Base-by-base conservation (phyloP, 345 rosid species). In the Populus nigra region DNA sequence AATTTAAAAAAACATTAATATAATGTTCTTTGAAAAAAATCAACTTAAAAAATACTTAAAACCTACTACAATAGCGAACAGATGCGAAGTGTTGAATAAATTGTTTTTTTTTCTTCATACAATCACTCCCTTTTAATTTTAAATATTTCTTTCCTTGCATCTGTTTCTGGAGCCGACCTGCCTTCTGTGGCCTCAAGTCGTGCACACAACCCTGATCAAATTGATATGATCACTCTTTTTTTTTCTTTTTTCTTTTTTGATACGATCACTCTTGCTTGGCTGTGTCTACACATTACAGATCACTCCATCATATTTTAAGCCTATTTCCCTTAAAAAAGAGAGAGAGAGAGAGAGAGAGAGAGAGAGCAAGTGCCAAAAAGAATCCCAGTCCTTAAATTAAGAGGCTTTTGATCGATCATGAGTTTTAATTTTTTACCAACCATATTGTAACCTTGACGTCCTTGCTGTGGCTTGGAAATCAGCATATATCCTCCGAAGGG, bases 341-440 rank as follows among this genome's bases (percentile, higher is more conserved):
- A 9, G 2, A 39, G 10, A 39, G 12, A 41, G 45, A 41, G 45
- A 38, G 1, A 59, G 2, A 57, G 1, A 9, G 2, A 39, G 10
- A 39, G 12, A 41, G 45, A 41, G 45, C 12, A 3, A 1, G 16
- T 17, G 18, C 20, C 39, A 5, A 63, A 62, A 16, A 16, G 29
- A 2, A 23, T 22, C 45, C 71, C 22, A 4, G 36, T 33, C 57
- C 16, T 5, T 35, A 73, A 36, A 25, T 25, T 25, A 25, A 68
- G 67, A 7, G 47, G 61, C 13, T 1, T 33, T 59, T 35, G 15
- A 39, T 27, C 27, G 27, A 27, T 27, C 27, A 27, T 4, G 15
- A 68, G 71, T 67, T 55, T 25, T 25, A 25, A 25, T 25, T 59
- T 72, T 76, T 76, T 76, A 79, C 75, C 62, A 29, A 7, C n/a